Evolutionary conservation across 164 flowering plant species (phyloP), one percentile per base, ranked within the genome.

Genomic region (Vitis labrusca): DNA sequence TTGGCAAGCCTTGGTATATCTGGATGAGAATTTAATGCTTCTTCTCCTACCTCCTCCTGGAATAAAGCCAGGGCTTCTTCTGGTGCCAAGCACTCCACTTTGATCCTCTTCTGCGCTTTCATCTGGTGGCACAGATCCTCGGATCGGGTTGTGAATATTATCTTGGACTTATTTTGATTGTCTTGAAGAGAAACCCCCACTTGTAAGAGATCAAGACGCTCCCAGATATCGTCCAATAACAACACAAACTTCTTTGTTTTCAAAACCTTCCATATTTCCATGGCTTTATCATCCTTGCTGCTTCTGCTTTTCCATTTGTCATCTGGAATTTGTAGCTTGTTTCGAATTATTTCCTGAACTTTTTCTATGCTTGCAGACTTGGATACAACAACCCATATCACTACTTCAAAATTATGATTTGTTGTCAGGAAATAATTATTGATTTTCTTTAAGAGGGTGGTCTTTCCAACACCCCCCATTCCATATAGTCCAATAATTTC

Each of bases 51-150:
- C 13, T 69, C 73, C 29, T 50, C 8, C 3, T 17, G 15, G 17
- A 70, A 77, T 53, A 77, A 65, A 8, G 55, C 27, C 76, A 73
- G 70, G 0, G 74, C 76, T 37, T 65, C 57, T 3, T 67, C 52
- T 6, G 9, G 13, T 10, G 52, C 8, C 55, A 72, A 64, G 52
- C 69, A 54, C 29, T 47, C 2, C 32, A 73, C 71, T 56, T 54
- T 23, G 3, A 72, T 61, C 9, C 55, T 65, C 16, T 57, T 63
- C 15, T 68, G 69, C 10, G 70, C 73, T 2, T 44, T 49, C 80
- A 77, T 77, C 0, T 29, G 12, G 6, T 61, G 50, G 16, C 77
- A 77, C 47, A 73, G 65, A n/a, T 62, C 50, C 59, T 57, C 29
- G 1, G 55, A 73, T 10, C 71, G 54, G 19, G 61, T 60, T 0